Conservation (phyloP, 345 rosid genomes). For the Brassica nigra region DNA sequence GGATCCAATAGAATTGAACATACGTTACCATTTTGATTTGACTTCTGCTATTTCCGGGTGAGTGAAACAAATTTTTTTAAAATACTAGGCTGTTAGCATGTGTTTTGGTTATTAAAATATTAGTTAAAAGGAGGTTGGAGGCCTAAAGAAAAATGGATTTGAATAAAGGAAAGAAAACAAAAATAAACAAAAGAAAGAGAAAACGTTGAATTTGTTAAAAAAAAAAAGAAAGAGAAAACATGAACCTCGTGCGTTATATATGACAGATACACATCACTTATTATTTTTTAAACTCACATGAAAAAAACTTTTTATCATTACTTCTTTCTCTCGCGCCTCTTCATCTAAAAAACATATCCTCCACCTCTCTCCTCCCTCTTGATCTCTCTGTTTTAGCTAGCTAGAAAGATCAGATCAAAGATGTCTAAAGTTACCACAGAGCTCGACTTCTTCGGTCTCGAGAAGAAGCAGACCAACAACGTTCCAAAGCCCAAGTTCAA, state of each 20-base stretch:
- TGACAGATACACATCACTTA: not conserved
- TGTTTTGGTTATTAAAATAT: slow-evolving; percentile 4
- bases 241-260: slow-evolving; percentile 16
- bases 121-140: slow-evolving; percentile 12
- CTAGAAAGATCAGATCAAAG: not conserved
- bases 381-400: not conserved
- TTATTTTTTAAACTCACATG: slow-evolving; percentile 27
- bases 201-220: too few species aligned
- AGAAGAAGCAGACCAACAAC: slow-evolving; percentile 41
- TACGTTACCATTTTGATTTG: not conserved
- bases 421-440: slow-evolving; percentile 63
- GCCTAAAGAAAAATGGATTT: slow-evolving; percentile 1
- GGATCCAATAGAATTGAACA: not conserved
- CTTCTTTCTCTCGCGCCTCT: not conserved
- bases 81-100: slow-evolving; percentile 16
- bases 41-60: slow-evolving; percentile 21
- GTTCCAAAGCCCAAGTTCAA: slow-evolving; percentile 52
- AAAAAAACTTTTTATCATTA: not conserved
- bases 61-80: not conserved
- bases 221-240: not conserved
- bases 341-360: not conserved
- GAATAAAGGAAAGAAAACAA: not conserved
- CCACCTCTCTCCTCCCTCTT: not conserved
- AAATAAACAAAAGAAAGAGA: not conserved
- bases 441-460: slow-evolving; percentile 72